Evolutionary conservation across 2,329 filamentous ascomycete species (phyloP).

Genomic region (Xylariaceae sp.): DNA sequence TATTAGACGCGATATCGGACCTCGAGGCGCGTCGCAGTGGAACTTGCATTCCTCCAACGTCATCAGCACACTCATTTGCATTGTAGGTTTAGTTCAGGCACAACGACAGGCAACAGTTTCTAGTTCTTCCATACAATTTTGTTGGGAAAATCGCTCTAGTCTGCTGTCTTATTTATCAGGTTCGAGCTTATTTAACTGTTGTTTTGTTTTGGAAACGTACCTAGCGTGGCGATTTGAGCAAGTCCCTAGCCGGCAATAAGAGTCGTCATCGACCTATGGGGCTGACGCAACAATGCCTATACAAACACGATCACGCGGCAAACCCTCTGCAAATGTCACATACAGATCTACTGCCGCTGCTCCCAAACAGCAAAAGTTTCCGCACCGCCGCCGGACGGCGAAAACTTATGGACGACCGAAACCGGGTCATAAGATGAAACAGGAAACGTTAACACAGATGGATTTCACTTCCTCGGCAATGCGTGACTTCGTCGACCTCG

Average conservation of each 20-base stretch:
- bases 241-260: constrained; percentile 5
- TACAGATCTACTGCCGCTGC: constrained; percentile 38
- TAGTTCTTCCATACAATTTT: background rate
- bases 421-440: constrained; percentile 26
- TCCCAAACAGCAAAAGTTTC: constrained; percentile 38
- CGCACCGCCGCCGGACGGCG: constrained; percentile 32
- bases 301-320: constrained; percentile 34
- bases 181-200: background rate
- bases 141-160: background rate
- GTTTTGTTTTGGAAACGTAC: background rate
- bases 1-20: constrained; percentile 38
- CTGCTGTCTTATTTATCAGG: background rate
- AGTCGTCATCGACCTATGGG: background rate
- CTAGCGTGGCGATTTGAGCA: background rate
- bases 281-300: constrained; percentile 34
- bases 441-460: constrained; percentile 43
- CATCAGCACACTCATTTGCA: constrained; percentile 13
- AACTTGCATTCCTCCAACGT: constrained; percentile 14
- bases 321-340: constrained; percentile 22
- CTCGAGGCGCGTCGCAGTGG: constrained; percentile 17
- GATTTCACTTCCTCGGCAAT: constrained; percentile 36
- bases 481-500: constrained; percentile 27
- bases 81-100: background rate
- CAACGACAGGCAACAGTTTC: background rate
- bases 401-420: constrained; percentile 39